Evolutionary conservation across 129 eudicot genomes (phyloP), one percentile per base, ranked within the genome.

Genomic region (Flaveria ramosissima): DNA sequence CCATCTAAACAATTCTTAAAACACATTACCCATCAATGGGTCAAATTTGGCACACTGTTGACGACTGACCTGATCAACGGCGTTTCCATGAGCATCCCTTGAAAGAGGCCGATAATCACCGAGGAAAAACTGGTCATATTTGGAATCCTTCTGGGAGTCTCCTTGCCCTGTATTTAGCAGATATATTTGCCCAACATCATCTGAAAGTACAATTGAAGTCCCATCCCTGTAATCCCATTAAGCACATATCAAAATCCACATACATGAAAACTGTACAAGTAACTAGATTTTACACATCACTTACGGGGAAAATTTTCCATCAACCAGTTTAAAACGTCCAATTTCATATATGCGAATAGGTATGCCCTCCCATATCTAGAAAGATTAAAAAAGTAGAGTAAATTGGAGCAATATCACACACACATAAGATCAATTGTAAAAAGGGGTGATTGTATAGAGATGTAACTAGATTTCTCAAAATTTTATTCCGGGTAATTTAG

Each of bases 301-400:
- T 87, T 91, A 94, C 99, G 88, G 97, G 23, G 99, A 94, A 79
- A 94, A 94, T 78, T 94, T 94, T 75, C 99, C 99, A 59, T 94
- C 99, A 57, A 94, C 99, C 86, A 94, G 76, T 84, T 94, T 94
- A 74, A 81, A 89, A 78, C 97, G 97, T 30, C 96, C 99, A 10
- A 88, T 89, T 79, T 94, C 97, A 45, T 87, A 94, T 39, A 78
- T 75, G 64, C 90, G 87, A 66, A 94, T 88, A 47, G 99, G 99
- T 57, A 87, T 88, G 78, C 99, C 99, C 81, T 94, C 99, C 98
- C 99, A 94, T 81, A 94, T 94, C 99, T 94, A 70, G 70, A 71
- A 80, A 82, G 30, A 64, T 8, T 51, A 78, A 36, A 20, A 70
- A 67, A 76, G 23, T 71, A 78, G 68, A 83, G 19, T 77, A 24